Percentiles rank a stretch among this genome's conserved stretches.
Conservation (phyloP, 179 eudicot genomes). For the Vitellaria paradoxa region DNA sequence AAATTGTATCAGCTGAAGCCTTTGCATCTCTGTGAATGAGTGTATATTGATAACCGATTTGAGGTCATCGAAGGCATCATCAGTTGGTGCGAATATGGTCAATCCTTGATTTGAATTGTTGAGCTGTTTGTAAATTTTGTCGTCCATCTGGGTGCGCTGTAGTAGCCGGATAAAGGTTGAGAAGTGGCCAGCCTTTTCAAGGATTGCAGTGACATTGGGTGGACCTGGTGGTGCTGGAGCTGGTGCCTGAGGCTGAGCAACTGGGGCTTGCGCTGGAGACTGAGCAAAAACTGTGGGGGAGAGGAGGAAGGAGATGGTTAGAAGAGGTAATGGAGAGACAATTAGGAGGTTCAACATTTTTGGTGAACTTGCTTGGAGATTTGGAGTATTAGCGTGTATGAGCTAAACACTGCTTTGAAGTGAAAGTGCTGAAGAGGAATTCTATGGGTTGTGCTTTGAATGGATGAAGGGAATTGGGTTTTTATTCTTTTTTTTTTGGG, state of each 20-base stretch:
- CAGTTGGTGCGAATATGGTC: slow-evolving; percentile 46
- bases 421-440: neutral
- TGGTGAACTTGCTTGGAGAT: too few species aligned
- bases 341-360: too few species aligned
- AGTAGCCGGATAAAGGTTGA: slow-evolving; percentile 23
- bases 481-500: too few species aligned
- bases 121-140: slow-evolving; percentile 28
- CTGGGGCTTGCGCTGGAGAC: neutral
- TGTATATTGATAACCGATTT: slow-evolving; percentile 30
- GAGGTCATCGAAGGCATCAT: slow-evolving; percentile 45
- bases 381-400: too few species aligned
- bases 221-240: slow-evolving; percentile 23
- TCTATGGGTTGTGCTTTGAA: neutral
- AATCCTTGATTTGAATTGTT: slow-evolving; percentile 36
- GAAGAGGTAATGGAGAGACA: neutral
- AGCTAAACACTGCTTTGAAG: neutral
- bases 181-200: slow-evolving; percentile 31
- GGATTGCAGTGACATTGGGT: slow-evolving; percentile 26
- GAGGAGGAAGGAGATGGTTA: slow-evolving; percentile 2
- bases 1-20: slow-evolving; percentile 5
- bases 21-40: slow-evolving; percentile 19
- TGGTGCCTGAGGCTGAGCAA: neutral
- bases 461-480: neutral
- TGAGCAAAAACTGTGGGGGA: slow-evolving; percentile 9
- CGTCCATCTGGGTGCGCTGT: slow-evolving; percentile 20